These are phyloP conservation scores for Paramecium tetraurelia DNA, from an alignment of 73 alveolate genomes.

Conservation along the genomic window DNA sequence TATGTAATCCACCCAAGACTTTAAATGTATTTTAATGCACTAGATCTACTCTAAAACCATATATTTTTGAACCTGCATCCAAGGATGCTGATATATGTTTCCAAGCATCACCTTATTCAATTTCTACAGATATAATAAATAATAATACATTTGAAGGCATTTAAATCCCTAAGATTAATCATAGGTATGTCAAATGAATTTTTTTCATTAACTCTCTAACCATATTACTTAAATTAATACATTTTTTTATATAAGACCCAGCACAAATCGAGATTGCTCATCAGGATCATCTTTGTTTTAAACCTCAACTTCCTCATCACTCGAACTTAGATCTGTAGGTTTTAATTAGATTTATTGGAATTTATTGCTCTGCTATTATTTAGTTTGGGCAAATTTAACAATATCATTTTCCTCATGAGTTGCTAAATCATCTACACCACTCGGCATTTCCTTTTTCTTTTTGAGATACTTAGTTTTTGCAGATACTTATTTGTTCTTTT, in stretches of 20 bases:
- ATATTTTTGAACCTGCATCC: constrained; percentile 71
- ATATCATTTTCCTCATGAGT: constrained; percentile 20
- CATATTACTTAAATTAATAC: not conserved
- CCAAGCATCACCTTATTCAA: constrained; percentile 66
- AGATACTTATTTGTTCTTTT: not conserved
- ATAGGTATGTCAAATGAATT: constrained; percentile 66
- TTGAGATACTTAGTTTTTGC: not conserved
- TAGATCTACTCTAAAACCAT: constrained; percentile 68
- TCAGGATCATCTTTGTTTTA: constrained; percentile 13
- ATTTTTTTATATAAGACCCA: constrained; percentile 45
- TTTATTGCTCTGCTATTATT: not conserved
- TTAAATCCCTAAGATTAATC: constrained; percentile 40
- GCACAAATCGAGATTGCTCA: constrained; percentile 27
- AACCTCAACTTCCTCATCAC: not conserved
- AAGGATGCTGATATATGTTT: constrained; percentile 61
- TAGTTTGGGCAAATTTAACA: not conserved
- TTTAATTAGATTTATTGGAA: not conserved
- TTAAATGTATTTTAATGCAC: constrained; percentile 66
- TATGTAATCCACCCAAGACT: constrained; percentile 67
- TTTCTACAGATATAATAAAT: not conserved
- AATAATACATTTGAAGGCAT: constrained; percentile 28
- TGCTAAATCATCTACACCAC: constrained; percentile 1
- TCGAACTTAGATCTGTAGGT: not conserved
- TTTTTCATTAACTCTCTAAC: constrained; percentile 62
- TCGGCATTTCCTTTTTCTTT: not conserved